phyloP scores from a whole-genome alignment of 257 asterid genomes.

The Gardenia jasminoides region DNA sequence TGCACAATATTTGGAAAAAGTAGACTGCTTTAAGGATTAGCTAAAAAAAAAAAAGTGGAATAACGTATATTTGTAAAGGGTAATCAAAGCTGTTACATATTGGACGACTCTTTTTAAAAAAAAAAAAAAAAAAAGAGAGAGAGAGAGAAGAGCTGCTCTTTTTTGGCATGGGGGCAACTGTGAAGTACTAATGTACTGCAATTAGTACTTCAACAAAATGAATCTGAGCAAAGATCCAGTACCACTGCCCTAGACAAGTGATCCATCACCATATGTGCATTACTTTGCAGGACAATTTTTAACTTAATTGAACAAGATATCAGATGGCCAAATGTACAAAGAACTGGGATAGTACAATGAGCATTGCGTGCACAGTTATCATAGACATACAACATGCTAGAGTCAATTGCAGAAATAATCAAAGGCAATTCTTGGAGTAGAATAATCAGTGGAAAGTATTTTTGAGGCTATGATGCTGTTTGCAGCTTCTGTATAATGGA shows the following conservation, averaged over 20 bases:
- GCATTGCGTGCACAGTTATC: background rate
- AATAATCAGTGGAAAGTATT: slow-evolving; percentile 56
- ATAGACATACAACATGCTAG: background rate
- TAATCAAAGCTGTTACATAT: background rate
- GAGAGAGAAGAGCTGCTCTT: too few relatives aligned
- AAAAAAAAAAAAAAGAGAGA: too few relatives aligned
- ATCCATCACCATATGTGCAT: too few relatives aligned
- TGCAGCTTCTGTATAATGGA: slow-evolving; percentile 87
- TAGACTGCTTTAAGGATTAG: background rate
- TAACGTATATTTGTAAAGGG: background rate
- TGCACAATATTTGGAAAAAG: background rate
- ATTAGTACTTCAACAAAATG: background rate
- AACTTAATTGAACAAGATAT: background rate
- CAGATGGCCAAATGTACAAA: background rate
- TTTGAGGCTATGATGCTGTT: slow-evolving; percentile 58
- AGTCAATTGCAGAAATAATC: slow-evolving; percentile 64
- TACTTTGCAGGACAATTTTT: too few relatives aligned
- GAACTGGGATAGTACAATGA: background rate
- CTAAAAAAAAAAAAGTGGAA: too few relatives aligned
- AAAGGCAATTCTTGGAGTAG: slow-evolving; percentile 54
- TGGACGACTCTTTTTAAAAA: background rate
- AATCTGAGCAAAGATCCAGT: background rate
- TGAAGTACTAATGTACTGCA: background rate
- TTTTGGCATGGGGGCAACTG: too few relatives aligned
- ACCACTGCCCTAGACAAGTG: background rate